phyloP scores from a whole-genome alignment of 2,329 filamentous ascomycete genomes.

The Fusarium succisae region DNA sequence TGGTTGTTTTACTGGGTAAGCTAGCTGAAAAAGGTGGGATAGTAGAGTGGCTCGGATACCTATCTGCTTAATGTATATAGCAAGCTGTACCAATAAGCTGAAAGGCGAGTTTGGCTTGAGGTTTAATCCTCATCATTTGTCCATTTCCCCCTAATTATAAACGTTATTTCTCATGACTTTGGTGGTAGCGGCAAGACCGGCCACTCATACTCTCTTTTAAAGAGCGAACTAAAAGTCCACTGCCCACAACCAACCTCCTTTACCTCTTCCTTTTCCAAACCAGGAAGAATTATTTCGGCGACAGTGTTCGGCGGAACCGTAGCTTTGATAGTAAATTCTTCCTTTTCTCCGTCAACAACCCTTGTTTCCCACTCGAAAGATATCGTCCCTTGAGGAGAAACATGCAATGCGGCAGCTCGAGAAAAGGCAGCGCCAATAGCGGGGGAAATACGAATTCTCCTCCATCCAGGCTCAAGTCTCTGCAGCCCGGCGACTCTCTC shows the following conservation, averaged over 20 bases:
- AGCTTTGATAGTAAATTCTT: background rate
- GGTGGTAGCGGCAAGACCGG: background rate
- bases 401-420: constrained; percentile 1
- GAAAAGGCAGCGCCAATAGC: constrained; percentile 1
- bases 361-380: background rate
- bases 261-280: background rate
- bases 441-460: background rate
- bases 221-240: background rate
- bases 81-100: too few species aligned
- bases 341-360: background rate
- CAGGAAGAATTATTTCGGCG: background rate
- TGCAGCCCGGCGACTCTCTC: constrained; percentile 30
- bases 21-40: too few species aligned
- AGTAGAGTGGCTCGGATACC: too few species aligned
- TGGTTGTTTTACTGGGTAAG: too few species aligned
- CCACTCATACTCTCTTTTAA: background rate
- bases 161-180: background rate
- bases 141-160: accelerated
- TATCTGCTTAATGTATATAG: too few species aligned
- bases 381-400: constrained; percentile 6
- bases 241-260: background rate
- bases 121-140: too few species aligned
- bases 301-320: background rate
- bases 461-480: constrained; percentile 32
- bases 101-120: too few species aligned